Base-by-base conservation (phyloP, 768 basidiomycete genomes). In the Lactarius deliciosus region DNA sequence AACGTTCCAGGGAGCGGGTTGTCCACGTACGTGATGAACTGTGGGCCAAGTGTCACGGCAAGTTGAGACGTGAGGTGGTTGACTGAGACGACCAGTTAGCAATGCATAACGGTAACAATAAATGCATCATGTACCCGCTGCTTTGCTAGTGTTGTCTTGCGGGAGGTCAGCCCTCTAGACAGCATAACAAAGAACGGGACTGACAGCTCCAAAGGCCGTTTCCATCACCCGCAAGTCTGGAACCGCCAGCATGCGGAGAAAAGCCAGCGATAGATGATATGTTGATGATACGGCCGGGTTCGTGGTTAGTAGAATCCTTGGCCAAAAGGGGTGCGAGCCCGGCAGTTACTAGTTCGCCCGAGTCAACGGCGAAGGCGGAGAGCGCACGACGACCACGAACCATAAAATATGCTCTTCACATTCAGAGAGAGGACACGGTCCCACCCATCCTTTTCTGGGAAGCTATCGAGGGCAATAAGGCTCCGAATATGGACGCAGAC, bases 381-480 rank as follows among this genome's bases (percentile, higher is more conserved):
- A 38, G 61, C 45, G 13, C 36, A 61, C 22, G 63, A 45, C 32
- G 22, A 25, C 11, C 43, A 60, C 87, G 66, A 68, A 92, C 90
- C 81, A 77, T 93, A 95, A 72, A 91, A 94, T 53, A 90, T 80
- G 66, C 86, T 86, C 79, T 94, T 95, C 60, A 95, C 91, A 73
- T 95, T 95, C 43, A 94, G 85, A 25, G 85, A 84, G 74, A 94
- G 83, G 45, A 94, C 80, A 41, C 88, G 87, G 69, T 94, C 92
- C 93, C 93, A 94, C 1, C 93, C 92, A 70, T 86, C 87, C 70
- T 86, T 86, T 76, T 94, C 92, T 0, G 91, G 91, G 68, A 90
- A 85, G 69, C 76, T 78, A 61, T 40, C 28, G n/a, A 30, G 10
- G 30, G 7, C 36, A 43, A 30, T 47, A n/a, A 50, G 22, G 15